Percentiles rank a stretch among this genome's conserved stretches.
phyloP scores from a whole-genome alignment of 2,329 filamentous ascomycete genomes.

The Cytospora piceae region DNA sequence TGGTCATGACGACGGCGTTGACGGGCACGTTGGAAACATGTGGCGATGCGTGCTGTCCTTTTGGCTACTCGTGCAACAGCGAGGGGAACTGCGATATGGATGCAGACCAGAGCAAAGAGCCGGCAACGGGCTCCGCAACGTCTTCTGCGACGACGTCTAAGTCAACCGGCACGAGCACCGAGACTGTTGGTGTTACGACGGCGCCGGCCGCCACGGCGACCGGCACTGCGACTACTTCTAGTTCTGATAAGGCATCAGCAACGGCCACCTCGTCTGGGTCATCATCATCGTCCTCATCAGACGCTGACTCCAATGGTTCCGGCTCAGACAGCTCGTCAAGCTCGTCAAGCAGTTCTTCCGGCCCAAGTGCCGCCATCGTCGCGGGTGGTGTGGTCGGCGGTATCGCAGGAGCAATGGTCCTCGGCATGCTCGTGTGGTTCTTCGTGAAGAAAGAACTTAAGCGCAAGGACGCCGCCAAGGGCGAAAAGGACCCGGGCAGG shows the following conservation, averaged over 20 bases:
- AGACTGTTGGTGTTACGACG: slow-evolving; percentile 31
- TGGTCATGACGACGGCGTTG: slow-evolving; percentile 69
- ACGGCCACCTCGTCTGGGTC: slow-evolving; percentile 33
- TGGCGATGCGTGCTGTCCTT: slow-evolving; percentile 69
- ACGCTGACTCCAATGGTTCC: slow-evolving; percentile 33
- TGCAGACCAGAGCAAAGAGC: slow-evolving; percentile 50
- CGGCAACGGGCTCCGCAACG: slow-evolving; percentile 30
- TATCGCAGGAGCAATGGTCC: slow-evolving; percentile 45
- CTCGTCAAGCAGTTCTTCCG: slow-evolving; percentile 30
- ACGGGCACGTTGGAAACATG: slow-evolving; percentile 60
- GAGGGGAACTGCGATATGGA: slow-evolving; percentile 55
- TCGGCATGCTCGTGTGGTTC: slow-evolving; percentile 46
- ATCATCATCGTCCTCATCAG: slow-evolving; percentile 32
- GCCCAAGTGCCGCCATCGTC: slow-evolving; percentile 47
- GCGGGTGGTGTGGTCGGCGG: slow-evolving; percentile 54
- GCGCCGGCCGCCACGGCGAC: slow-evolving; percentile 32
- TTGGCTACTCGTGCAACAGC: slow-evolving; percentile 67
- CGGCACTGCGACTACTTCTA: slow-evolving; percentile 32
- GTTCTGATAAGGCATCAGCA: slow-evolving; percentile 29
- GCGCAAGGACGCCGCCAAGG: slow-evolving; percentile 30
- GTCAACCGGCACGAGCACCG: slow-evolving; percentile 33
- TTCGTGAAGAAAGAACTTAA: slow-evolving; percentile 41
- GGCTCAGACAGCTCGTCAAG: slow-evolving; percentile 13
- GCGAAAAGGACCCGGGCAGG: slow-evolving; percentile 33
- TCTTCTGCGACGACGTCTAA: slow-evolving; percentile 34